Percentiles rank a stretch among this genome's conserved stretches.
Evolutionary conservation across 1,284 basidiomycete species (phyloP).

Genomic region (Tilletia caries): DNA sequence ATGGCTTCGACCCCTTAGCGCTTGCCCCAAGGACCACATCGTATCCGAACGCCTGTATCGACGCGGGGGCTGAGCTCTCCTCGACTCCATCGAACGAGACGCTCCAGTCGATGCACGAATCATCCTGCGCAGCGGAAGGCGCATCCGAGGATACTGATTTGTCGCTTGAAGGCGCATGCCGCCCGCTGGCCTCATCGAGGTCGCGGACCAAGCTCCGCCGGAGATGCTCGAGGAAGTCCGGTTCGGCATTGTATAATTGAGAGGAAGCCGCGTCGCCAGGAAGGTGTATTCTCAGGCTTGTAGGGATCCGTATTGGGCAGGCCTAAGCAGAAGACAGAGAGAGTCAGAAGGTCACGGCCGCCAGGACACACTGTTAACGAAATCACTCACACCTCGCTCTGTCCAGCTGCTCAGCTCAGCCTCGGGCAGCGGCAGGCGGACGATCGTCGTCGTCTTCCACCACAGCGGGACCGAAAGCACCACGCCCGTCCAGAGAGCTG

Average conservation of each 20-base stretch:
- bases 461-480: constrained; percentile 36
- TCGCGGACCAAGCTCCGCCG: neutral
- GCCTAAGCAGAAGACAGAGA: neutral
- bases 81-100: neutral
- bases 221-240: neutral
- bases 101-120: neutral
- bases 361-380: neutral
- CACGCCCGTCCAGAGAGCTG: constrained; percentile 33
- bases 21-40: neutral
- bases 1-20: neutral
- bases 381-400: neutral
- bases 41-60: neutral
- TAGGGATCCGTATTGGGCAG: neutral
- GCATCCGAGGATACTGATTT: too few species aligned
- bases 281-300: neutral
- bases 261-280: neutral
- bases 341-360: neutral
- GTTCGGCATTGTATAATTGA: neutral
- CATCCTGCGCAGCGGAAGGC: neutral
- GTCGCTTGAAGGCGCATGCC: neutral
- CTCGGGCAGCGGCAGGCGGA: constrained; percentile 36
- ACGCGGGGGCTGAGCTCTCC: neutral
- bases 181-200: constrained; percentile 5
- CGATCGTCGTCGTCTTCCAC: constrained; percentile 41
- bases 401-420: constrained; percentile 22